A percentile compares a stretch with the other conserved stretches of the same genome.
Evolutionary conservation across 768 basidiomycete species (phyloP).

Genomic region (Sporobolomyces phaffii): DNA sequence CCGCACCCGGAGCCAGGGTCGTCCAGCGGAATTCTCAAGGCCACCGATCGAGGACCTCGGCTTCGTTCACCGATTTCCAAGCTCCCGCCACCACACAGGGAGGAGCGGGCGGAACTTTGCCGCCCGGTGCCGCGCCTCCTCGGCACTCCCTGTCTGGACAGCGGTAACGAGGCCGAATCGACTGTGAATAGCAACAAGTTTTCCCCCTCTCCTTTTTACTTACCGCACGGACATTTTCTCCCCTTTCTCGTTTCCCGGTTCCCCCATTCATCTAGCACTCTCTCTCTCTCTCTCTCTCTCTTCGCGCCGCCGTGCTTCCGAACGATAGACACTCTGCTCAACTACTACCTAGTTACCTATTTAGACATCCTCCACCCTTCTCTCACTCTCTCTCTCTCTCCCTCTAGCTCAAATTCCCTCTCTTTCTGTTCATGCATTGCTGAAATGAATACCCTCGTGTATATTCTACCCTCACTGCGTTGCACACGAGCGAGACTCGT

Average conservation of each 20-base stretch:
- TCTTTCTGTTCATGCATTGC: no score
- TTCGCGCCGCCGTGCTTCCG: no score
- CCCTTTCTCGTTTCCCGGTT: no score
- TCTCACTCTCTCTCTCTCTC: no score
- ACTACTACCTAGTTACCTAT: no score
- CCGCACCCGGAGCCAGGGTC: conserved; percentile 56
- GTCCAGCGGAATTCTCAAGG: conserved; percentile 21
- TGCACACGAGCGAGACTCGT: no score
- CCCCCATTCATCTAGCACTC: not conserved
- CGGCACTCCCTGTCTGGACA: conserved; percentile 12
- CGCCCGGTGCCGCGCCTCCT: conserved; percentile 30
- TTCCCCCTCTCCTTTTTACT: not conserved
- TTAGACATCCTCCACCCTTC: not conserved
- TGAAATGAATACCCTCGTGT: no score
- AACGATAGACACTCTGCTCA: no score
- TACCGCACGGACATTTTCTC: conserved; percentile 8
- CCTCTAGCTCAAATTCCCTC: no score
- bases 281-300: conserved; percentile 5
- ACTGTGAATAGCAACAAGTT: not conserved
- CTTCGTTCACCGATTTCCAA: not conserved
- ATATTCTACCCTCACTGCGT: no score
- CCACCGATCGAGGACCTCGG: conserved; percentile 10
- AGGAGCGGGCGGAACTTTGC: conserved; percentile 12
- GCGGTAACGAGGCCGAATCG: not conserved
- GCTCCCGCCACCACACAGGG: not conserved